Conservation (phyloP, 441 rosid genomes). For the Kokia cookei region DNA sequence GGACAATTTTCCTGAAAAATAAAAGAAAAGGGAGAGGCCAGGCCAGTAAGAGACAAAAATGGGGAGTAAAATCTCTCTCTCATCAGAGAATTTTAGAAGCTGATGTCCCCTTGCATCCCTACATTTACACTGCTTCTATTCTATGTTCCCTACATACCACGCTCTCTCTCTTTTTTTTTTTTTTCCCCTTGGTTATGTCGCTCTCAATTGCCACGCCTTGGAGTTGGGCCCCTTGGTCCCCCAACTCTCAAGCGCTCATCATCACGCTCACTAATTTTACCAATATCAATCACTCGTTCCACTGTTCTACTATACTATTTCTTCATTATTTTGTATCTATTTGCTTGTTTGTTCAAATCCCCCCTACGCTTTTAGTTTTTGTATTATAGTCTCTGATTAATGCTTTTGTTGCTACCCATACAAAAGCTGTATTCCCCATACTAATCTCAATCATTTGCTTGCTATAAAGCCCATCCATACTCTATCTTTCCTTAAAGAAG, state of each 20-base stretch:
- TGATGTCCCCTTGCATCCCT: conserved; percentile 62
- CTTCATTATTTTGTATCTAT: not conserved
- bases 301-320: not conserved
- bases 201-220: conserved; percentile 24
- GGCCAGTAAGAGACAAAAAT: conserved; percentile 4
- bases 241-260: not conserved
- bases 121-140: conserved; percentile 51
- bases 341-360: not conserved
- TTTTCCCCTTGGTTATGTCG: conserved; percentile 14
- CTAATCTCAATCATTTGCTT: conserved; percentile 30
- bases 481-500: too few species aligned
- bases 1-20: not conserved
- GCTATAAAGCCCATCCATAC: not conserved
- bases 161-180: conserved; percentile 23
- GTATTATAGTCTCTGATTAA: not conserved
- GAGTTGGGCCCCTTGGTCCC: conserved; percentile 8
- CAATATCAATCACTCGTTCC: not conserved
- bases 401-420: conserved; percentile 9
- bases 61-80: conserved; percentile 7
- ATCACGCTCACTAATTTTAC: not conserved
- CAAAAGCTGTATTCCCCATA: conserved; percentile 5
- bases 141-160: conserved; percentile 55
- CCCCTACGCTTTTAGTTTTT: not conserved
- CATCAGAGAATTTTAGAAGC: conserved; percentile 25
- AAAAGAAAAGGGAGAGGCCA: not conserved